These are phyloP conservation scores for Talaromyces piceae DNA, from an alignment of 2,329 filamentous ascomycete species.

Conservation along the genomic window DNA sequence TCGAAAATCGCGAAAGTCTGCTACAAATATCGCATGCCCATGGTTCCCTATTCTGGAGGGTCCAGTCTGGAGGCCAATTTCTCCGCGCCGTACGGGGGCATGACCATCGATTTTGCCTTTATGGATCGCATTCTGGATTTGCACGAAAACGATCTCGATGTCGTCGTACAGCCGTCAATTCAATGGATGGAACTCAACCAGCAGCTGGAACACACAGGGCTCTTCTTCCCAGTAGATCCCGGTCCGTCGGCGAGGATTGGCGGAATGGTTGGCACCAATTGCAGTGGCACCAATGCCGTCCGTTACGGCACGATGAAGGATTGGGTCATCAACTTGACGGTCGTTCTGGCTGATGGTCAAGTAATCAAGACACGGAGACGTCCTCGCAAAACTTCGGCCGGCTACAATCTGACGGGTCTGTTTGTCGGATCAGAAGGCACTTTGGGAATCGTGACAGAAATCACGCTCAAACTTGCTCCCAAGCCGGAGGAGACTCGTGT, in stretches of 20 bases:
- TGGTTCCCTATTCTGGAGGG: conserved; percentile 81
- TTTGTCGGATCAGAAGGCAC: conserved; percentile 68
- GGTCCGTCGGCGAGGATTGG: conserved; percentile 56
- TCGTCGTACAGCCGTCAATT: conserved; percentile 84
- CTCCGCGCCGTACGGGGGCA: conserved; percentile 74
- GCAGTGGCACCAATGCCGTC: conserved; percentile 54
- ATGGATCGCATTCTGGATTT: conserved; percentile 79
- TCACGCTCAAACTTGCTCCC: conserved; percentile 59
- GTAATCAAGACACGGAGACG: conserved; percentile 61
- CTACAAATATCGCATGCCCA: conserved; percentile 69
- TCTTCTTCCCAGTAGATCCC: conserved; percentile 89
- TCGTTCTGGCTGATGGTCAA: conserved; percentile 61
- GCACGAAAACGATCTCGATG: conserved; percentile 82
- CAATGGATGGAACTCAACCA: conserved; percentile 89
- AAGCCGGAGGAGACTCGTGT: conserved; percentile 58
- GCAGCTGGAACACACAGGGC: conserved; percentile 60
- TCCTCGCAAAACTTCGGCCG: conserved; percentile 62
- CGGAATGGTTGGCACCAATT: conserved; percentile 61
- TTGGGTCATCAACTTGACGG: conserved; percentile 64
- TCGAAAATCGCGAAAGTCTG: conserved; percentile 62
- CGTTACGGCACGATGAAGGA: conserved; percentile 71
- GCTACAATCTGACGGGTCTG: conserved; percentile 62
- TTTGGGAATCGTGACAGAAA: conserved; percentile 62
- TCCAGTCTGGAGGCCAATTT: conserved; percentile 87
- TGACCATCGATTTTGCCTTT: conserved; percentile 80